A percentile compares a stretch with the other conserved stretches of the same genome.
Conservation (phyloP, 1,284 basidiomycete genomes). For the Cutaneotrichosporon cavernicola region DNA sequence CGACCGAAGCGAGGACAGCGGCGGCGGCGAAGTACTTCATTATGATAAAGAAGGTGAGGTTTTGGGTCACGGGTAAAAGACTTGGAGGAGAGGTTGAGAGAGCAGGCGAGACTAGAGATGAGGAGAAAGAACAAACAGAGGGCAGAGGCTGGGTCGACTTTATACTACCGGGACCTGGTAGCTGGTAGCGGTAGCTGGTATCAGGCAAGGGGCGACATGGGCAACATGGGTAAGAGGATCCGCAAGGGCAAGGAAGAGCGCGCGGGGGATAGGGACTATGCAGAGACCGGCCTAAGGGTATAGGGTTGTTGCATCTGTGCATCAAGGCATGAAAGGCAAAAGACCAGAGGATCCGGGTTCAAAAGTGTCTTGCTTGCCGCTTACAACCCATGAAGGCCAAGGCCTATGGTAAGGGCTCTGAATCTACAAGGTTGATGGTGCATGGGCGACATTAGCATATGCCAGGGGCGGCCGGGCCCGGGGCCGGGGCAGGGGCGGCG, state of each 20-base stretch:
- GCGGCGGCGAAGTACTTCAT: constrained; percentile 18
- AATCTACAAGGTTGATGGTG: too few relatives aligned
- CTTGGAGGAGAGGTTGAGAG: neutral
- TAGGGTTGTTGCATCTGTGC: neutral
- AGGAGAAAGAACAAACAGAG: neutral
- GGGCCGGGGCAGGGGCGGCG: too few relatives aligned
- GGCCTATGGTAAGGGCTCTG: too few relatives aligned
- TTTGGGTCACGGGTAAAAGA: neutral
- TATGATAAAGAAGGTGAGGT: constrained; percentile 3
- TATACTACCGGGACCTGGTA: neutral
- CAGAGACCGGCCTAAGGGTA: neutral
- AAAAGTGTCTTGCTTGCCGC: too few relatives aligned
- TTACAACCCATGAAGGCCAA: too few relatives aligned
- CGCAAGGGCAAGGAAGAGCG: neutral
- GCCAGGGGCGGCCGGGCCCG: too few relatives aligned
- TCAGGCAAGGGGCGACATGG: neutral
- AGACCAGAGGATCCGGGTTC: too few relatives aligned
- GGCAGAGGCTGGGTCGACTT: neutral
- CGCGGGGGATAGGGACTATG: neutral
- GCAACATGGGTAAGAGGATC: neutral
- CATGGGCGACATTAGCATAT: too few relatives aligned
- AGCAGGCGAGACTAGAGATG: constrained; percentile 5
- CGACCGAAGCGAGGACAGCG: constrained; percentile 13
- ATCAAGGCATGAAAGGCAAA: too few relatives aligned
- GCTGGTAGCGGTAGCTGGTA: too few relatives aligned